Evolutionary conservation across 441 rosid genomes (phyloP).

Genomic region (Gossypium lobatum): DNA sequence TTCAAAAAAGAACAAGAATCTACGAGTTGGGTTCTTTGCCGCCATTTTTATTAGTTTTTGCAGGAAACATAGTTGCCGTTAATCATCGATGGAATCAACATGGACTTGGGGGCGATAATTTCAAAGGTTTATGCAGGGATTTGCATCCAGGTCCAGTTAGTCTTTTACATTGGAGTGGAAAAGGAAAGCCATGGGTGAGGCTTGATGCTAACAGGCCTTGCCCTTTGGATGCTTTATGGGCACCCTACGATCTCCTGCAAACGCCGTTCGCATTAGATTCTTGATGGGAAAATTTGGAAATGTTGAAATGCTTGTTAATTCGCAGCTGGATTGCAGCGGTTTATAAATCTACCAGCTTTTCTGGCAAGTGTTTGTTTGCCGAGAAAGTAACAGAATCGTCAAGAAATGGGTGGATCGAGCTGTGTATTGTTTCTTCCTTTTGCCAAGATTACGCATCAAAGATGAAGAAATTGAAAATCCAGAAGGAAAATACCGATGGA

Average conservation of each 20-base stretch:
- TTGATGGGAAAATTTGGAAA: background rate
- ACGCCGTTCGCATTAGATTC: slow-evolving; percentile 67
- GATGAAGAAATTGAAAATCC: background rate
- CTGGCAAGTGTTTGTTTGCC: background rate
- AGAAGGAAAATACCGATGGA: background rate
- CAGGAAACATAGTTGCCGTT: background rate
- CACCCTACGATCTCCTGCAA: slow-evolving; percentile 83
- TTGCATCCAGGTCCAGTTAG: slow-evolving; percentile 92
- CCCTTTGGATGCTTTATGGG: slow-evolving; percentile 80
- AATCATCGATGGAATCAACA: background rate
- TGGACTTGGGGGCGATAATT: background rate
- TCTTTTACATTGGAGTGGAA: slow-evolving; percentile 91
- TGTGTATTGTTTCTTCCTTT: background rate
- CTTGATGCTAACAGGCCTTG: slow-evolving; percentile 32
- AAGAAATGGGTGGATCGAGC: background rate
- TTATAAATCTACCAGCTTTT: background rate
- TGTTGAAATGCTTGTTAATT: background rate
- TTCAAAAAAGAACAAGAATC: background rate
- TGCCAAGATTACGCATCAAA: background rate
- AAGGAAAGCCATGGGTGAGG: slow-evolving; percentile 95
- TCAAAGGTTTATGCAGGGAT: slow-evolving; percentile 53
- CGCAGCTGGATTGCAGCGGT: background rate
- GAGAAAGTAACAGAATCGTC: background rate
- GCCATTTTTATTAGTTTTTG: slow-evolving; percentile 3
- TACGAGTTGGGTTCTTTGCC: slow-evolving; percentile 4